Conservation (phyloP, 495 filamentous ascomycete species). For the Astrocystis sublimbata region DNA sequence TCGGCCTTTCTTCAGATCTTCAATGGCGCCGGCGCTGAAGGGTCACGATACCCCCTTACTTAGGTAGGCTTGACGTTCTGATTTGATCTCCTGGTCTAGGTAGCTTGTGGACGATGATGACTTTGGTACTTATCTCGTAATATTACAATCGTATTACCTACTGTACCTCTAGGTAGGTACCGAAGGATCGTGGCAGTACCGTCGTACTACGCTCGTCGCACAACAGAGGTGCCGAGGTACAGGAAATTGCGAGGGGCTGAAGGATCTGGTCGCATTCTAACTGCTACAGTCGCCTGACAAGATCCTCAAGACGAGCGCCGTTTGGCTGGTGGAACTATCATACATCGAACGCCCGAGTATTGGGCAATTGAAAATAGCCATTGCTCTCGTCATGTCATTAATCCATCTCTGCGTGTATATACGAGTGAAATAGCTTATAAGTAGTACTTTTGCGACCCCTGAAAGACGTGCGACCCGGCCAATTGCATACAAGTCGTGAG, state of each 20-base stretch:
- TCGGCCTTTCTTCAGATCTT: conserved; percentile 11
- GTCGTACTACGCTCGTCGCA: too few species aligned
- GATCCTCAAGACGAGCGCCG: background rate
- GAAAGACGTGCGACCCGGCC: background rate
- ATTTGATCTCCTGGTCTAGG: background rate
- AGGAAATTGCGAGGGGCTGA: conserved; percentile 7
- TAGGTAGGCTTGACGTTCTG: background rate
- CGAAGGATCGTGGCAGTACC: background rate
- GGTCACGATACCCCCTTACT: conserved; percentile 12
- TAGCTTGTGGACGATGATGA: too few species aligned
- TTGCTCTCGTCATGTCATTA: conserved; percentile 11
- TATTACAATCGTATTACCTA: too few species aligned
- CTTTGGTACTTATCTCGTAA: too few species aligned
- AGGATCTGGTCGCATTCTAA: conserved; percentile 10
- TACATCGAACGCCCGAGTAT: background rate
- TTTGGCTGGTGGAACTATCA: conserved; percentile 1
- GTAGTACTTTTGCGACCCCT: background rate
- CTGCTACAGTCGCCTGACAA: background rate
- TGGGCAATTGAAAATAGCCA: conserved; percentile 1
- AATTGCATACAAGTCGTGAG: background rate
- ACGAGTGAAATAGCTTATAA: background rate
- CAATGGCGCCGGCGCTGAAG: conserved; percentile 10
- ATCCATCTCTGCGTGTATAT: background rate
- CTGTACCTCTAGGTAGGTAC: too few species aligned
- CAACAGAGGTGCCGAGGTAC: conserved; percentile 9